Evolutionary conservation across 1,139 yeast genomes (phyloP), one percentile per base, ranked within the genome.

Genomic region (Groenewaldozyma auringiensis): DNA sequence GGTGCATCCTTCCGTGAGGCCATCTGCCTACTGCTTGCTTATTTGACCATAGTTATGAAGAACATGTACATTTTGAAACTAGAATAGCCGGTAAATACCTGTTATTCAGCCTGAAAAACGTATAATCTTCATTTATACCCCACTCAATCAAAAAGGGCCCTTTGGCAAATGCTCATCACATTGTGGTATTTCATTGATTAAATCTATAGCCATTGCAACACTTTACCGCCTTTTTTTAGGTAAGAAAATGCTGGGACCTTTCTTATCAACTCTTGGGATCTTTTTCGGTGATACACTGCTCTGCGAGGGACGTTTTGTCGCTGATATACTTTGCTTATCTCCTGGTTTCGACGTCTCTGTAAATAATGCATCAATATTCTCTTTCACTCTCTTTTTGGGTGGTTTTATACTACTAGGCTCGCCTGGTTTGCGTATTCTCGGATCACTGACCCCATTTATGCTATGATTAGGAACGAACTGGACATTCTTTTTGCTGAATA

Each of bases 21-120:
- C 67, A 89, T 49, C 95, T 88, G 25, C 96, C 96, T 0, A 88
- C 89, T 14, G 96, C 96, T 0, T 95, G 89, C 62, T 67, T 89
- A 42, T 88, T 88, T 66, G 88, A 88, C 55, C 96, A 87, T 60
- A 67, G 76, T 35, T 73, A 74, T 8, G 69, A 51, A 8, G 69
- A 74, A 38, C 72, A 79, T 56, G 88, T 83, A 4, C 86, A 83
- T 62, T 88, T 88, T 60, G 84, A 83, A 46, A 74, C 89, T n/a
- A n/a, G n/a, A n/a, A n/a, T n/a, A n/a, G n/a, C n/a, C n/a, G n/a
- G n/a, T n/a, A n/a, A n/a, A n/a, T n/a, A n/a, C n/a, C n/a, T n/a
- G n/a, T n/a, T n/a, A n/a, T n/a, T n/a, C n/a, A n/a, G n/a, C n/a
- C n/a, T n/a, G n/a, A n/a, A n/a, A n/a, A n/a, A n/a, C n/a, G n/a